Conservation (phyloP, 129 eudicot species). For the Artemisia tridentata region DNA sequence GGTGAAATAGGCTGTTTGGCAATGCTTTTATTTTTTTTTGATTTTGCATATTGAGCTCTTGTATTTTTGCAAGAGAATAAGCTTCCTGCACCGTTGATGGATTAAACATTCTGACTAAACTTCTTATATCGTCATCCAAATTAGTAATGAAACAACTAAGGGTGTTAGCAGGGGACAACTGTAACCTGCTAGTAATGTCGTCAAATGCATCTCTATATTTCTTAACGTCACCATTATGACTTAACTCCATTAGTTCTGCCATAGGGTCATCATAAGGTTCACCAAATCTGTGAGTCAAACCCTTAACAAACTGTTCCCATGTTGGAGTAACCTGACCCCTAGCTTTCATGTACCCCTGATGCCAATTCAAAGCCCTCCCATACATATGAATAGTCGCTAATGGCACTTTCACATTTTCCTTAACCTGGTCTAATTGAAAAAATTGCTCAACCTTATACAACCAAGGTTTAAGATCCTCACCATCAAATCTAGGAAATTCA, state of each 20-base stretch:
- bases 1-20: not conserved
- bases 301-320: not conserved
- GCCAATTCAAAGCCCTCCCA: not conserved
- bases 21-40: too few species aligned
- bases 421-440: not conserved
- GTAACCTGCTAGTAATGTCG: not conserved
- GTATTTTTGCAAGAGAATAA: conserved; percentile 10
- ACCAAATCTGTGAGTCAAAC: not conserved
- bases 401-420: not conserved
- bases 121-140: not conserved
- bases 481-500: conserved; percentile 11
- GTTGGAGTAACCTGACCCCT: not conserved
- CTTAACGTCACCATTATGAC: not conserved
- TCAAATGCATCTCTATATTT: conserved; percentile 25
- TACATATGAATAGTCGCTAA: not conserved
- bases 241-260: not conserved
- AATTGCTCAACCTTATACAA: conserved; percentile 18
- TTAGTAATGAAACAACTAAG: conserved; percentile 9
- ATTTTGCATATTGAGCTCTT: not conserved
- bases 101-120: not conserved
- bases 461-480: conserved; percentile 8
- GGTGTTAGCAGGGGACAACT: not conserved
- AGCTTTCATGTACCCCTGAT: not conserved
- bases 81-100: conserved; percentile 5
- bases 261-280: conserved; percentile 3